phyloP scores from a whole-genome alignment of 805 yeast species.

The Babjeviella inositovora region DNA sequence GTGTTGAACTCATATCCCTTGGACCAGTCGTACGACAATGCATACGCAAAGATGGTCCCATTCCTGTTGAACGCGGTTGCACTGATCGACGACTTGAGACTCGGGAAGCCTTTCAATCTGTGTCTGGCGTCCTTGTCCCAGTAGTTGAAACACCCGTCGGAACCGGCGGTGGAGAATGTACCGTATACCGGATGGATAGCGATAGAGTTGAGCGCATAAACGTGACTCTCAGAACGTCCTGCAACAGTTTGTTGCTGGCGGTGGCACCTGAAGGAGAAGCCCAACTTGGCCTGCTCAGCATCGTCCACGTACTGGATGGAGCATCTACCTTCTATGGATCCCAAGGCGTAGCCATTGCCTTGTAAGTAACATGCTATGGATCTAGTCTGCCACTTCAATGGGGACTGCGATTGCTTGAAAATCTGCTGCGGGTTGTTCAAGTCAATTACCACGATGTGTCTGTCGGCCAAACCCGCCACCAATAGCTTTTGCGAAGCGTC shows the following conservation, averaged over 20 bases:
- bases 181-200: conserved; percentile 82
- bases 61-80: conserved; percentile 68
- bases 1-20: conserved; percentile 74
- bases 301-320: conserved; percentile 88
- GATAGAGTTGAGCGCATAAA: conserved; percentile 70
- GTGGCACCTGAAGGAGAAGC: conserved; percentile 92
- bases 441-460: conserved; percentile 65
- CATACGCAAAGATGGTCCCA: conserved; percentile 82
- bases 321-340: conserved; percentile 91
- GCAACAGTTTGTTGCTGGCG: conserved; percentile 46
- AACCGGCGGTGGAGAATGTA: conserved; percentile 86
- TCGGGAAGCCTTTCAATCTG: conserved; percentile 68
- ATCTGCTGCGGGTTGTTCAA: conserved; percentile 71
- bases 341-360: conserved; percentile 87
- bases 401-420: conserved; percentile 58
- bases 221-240: conserved; percentile 36
- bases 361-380: conserved; percentile 72
- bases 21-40: conserved; percentile 90
- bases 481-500: conserved; percentile 67
- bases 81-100: conserved; percentile 51
- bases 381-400: conserved; percentile 83
- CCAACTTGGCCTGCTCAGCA: conserved; percentile 48
- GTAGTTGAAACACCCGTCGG: conserved; percentile 85
- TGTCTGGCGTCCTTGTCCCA: conserved; percentile 94
- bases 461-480: conserved; percentile 90